phyloP scores from a whole-genome alignment of 768 basidiomycete species.

The Tricholoma hemisulphureum region DNA sequence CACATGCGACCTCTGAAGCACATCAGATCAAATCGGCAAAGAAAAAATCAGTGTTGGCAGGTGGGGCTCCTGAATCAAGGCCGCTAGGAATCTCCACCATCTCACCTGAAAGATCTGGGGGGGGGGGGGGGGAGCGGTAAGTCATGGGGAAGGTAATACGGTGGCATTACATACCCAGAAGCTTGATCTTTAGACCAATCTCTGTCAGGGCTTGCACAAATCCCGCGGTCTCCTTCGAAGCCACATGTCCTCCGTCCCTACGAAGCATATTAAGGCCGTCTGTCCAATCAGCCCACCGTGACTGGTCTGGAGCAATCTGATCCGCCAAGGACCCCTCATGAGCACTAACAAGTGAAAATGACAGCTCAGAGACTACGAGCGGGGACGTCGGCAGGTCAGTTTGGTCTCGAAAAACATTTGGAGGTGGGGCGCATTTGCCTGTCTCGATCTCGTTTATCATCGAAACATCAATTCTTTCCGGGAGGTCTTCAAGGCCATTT shows the following conservation, averaged over 20 bases:
- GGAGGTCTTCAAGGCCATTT: conserved; percentile 81
- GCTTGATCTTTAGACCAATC: conserved; percentile 87
- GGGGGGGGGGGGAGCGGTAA: conserved; percentile 26
- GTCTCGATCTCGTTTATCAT: conserved; percentile 78
- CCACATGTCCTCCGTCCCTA: conserved; percentile 76
- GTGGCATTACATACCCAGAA: conserved; percentile 58
- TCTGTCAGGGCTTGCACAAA: conserved; percentile 87
- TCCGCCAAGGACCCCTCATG: conserved; percentile 75
- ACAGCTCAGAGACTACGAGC: conserved; percentile 62
- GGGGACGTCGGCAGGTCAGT: conserved; percentile 54
- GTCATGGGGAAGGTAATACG: not conserved
- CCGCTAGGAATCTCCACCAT: conserved; percentile 86
- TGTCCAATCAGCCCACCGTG: conserved; percentile 91
- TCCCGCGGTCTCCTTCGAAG: conserved; percentile 81
- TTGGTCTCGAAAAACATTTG: conserved; percentile 60
- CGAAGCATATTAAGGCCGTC: conserved; percentile 89
- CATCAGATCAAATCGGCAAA: conserved; percentile 67
- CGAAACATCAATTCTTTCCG: conserved; percentile 81
- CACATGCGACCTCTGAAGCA: conserved; percentile 12
- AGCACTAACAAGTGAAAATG: conserved; percentile 72
- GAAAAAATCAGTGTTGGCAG: conserved; percentile 79
- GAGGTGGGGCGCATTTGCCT: conserved; percentile 68
- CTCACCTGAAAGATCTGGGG: conserved; percentile 80
- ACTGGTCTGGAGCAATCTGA: conserved; percentile 73
- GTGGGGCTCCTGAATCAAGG: conserved; percentile 74